Base-by-base conservation (phyloP, 768 basidiomycete species). In the Mycena capillaripes region DNA sequence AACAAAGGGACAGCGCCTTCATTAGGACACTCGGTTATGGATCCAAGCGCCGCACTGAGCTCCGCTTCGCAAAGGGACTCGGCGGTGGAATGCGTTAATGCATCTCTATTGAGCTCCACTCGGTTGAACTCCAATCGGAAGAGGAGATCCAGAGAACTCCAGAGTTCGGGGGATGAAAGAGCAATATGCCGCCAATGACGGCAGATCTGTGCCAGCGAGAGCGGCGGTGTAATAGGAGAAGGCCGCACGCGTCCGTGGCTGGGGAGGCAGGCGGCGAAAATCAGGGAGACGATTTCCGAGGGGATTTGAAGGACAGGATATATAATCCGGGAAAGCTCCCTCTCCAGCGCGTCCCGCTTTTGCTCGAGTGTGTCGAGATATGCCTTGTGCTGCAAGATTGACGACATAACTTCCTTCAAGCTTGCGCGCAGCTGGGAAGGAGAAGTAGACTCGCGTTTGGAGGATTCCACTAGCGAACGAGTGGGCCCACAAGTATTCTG, bases 121-220 rank as follows among this genome's bases (percentile, higher is more conserved):
- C 21, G 38, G n/a, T 30, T 5, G 11, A 38, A 11, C 25, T 27
- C 7, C 11, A 2, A 27, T 12, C 7, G 14, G 16, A 63, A 36
- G 4, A 23, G n/a, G 25, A 48, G 8, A 50, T 63, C 61, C 21
- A 63, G 0, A 17, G 44, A 48, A 8, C 14, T 50, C 61, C 61
- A 63, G 3, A 63, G 61, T 21, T 32, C 19, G 23, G 16, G 30
- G 3, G 62, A 23, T 2, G 62, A 64, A 23, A 64, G 62, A 1
- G 62, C 50, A 16, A 64, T 64, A 2, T 53, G 14, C 23, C 62
- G 62, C 62, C 62, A 64, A 53, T 36, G 23, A 19, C 34, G 21
- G 44, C 62, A 64, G 36, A 64, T 21, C 48, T 64, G 62, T 2
- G 62, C 30, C 34, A 64, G 62, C 17, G 34, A 23, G 21, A 53